Evolutionary conservation across 2,329 filamentous ascomycete species (phyloP), one percentile per base, ranked within the genome.

Genomic region (Aspergillus nomiae): DNA sequence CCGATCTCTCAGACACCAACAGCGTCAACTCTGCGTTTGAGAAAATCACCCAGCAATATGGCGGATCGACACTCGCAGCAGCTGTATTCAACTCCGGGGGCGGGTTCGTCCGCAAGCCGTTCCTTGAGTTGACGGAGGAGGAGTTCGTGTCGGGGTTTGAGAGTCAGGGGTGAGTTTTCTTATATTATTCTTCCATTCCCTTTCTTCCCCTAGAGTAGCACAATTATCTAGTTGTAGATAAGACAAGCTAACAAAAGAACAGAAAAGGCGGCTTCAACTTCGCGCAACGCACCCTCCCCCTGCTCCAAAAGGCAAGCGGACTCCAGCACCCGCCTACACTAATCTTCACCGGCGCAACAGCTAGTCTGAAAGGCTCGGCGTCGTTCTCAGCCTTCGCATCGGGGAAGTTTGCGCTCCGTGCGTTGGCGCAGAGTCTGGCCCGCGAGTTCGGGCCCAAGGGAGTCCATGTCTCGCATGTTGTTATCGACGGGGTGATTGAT

Each of bases 261-360:
- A 80, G 78, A 50, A 74, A 77, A 43, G 92, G 92, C 14, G 89
- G 90, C 32, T 92, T 92, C 76, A 80, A 89, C 70, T 96, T 96
- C 76, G 87, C 91, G 0, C 89, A 94, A 75, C 82, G 84, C 3
- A 82, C 86, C 0, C 79, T 96, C 0, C 92, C 93, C 0, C 82
- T 89, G 1, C 85, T 96, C 1, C 83, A 94, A 2, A 83, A 87
- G 26, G 83, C 88, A 0, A 76, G 77, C 0, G 78, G 81, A 50
- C 77, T 85, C 0, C 81, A 85, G 36, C 78, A 92, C 72, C 91
- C 92, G 5, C 92, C 92, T 0, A 90, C 90, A 0, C 81, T 97
- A 24, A 90, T 97, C 71, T 91, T 96, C 77, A 96, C 93, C 0
- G 93, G 93, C 36, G 92, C 93, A 0, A 96, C 93, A 0, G 93